A percentile compares a stretch with the other conserved stretches of the same genome.
Evolutionary conservation across 176 grass and related monocot genomes (phyloP).

Genomic region (Hordeum marinum): DNA sequence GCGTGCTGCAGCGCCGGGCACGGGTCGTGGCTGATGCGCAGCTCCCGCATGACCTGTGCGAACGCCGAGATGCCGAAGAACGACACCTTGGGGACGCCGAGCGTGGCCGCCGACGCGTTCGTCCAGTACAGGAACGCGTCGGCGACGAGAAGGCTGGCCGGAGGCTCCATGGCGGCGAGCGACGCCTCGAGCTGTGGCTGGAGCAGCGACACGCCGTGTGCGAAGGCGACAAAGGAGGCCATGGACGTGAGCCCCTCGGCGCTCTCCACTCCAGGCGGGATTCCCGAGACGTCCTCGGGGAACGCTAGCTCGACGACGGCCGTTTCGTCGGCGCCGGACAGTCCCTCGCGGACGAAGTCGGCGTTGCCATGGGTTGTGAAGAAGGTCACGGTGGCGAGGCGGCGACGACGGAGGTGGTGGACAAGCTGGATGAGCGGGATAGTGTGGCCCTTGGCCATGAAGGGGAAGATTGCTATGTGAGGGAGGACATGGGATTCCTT

Average conservation of each 20-base stretch:
- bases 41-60: constrained; percentile 11
- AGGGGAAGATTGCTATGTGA: constrained; percentile 61
- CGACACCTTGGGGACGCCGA: constrained; percentile 29
- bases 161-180: constrained; percentile 17
- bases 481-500: background rate
- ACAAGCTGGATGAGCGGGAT: constrained; percentile 63
- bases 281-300: constrained; percentile 14
- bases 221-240: constrained; percentile 46
- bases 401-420: constrained; percentile 36
- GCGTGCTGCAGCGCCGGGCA: constrained; percentile 15
- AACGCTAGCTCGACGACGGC: constrained; percentile 49
- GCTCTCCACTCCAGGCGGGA: constrained; percentile 48
- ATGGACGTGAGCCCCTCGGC: constrained; percentile 46
- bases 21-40: constrained; percentile 20
- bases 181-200: constrained; percentile 30
- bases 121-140: constrained; percentile 62
- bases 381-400: constrained; percentile 54
- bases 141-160: constrained; percentile 36
- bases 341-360: constrained; percentile 35
- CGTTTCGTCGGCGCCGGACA: constrained; percentile 8
- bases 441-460: constrained; percentile 69
- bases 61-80: constrained; percentile 56
- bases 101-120: constrained; percentile 14
- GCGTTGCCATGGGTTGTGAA: constrained; percentile 59
- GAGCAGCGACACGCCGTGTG: constrained; percentile 15